Evolutionary conservation across 306 rosid genomes (phyloP).

Genomic region (Sindora glabra): DNA sequence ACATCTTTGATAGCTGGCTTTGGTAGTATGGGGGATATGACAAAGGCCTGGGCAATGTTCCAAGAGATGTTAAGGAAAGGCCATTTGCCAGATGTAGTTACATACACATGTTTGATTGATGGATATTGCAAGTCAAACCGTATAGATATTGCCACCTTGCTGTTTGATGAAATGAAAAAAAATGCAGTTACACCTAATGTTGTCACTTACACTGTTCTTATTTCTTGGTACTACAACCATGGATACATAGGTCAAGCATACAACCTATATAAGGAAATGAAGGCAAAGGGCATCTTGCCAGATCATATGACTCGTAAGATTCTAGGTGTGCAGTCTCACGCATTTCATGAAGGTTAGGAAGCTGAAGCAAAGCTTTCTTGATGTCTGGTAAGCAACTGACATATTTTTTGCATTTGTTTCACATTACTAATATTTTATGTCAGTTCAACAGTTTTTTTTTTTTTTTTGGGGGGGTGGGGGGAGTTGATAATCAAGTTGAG

Average conservation of each 20-base stretch:
- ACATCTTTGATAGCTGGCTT: conserved; percentile 48
- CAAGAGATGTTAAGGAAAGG: conserved; percentile 38
- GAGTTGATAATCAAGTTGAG: conserved; percentile 4
- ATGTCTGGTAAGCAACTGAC: conserved; percentile 25
- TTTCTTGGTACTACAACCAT: conserved; percentile 26
- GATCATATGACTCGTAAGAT: conserved; percentile 23
- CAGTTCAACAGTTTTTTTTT: not conserved
- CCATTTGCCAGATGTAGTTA: conserved; percentile 31
- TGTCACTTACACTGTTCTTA: conserved; percentile 47
- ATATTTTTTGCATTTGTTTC: not conserved
- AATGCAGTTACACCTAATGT: conserved; percentile 31
- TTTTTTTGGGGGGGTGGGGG: too few species aligned
- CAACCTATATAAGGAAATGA: conserved; percentile 35
- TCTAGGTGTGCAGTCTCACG: conserved; percentile 13
- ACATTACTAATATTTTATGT: not conserved
- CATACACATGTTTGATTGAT: conserved; percentile 54
- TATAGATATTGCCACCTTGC: conserved; percentile 33
- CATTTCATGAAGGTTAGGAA: conserved; percentile 11
- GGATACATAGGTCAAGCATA: conserved; percentile 25
- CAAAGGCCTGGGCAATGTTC: conserved; percentile 38
- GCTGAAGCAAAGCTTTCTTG: conserved; percentile 16
- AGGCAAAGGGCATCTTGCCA: conserved; percentile 28
- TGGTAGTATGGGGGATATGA: conserved; percentile 31
- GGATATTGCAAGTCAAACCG: conserved; percentile 41
- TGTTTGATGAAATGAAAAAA: conserved; percentile 44